Conservation (phyloP, 2,329 filamentous ascomycete genomes). For the Epichloe sp. region DNA sequence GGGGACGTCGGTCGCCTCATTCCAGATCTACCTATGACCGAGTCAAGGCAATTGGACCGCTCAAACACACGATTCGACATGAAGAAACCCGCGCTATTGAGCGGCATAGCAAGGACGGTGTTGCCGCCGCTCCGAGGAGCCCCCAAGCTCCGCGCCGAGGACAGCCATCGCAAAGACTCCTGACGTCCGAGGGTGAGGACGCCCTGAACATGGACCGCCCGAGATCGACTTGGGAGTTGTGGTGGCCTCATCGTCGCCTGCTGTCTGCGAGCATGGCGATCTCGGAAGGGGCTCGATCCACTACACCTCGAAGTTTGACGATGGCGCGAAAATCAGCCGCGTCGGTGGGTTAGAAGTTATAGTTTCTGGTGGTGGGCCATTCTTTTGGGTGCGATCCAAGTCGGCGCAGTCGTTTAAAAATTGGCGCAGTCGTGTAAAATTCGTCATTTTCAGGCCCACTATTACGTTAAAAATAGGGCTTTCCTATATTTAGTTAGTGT, state of each 20-base stretch:
- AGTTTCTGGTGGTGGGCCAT: not conserved
- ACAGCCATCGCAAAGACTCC: conserved; percentile 16
- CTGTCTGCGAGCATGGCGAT: conserved; percentile 16
- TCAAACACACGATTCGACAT: conserved; percentile 24
- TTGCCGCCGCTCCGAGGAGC: conserved; percentile 10
- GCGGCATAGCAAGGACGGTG: conserved; percentile 9
- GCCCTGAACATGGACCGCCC: conserved; percentile 14
- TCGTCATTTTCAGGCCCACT: no score
- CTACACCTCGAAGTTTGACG: not conserved
- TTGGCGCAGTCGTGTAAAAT: no score
- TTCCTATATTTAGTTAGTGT: no score
- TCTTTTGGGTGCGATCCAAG: no score
- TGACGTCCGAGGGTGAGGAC: conserved; percentile 11
- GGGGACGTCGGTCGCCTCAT: conserved; percentile 16
- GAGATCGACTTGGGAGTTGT: conserved; percentile 17
- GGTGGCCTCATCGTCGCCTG: conserved; percentile 21
- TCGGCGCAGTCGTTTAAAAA: no score
- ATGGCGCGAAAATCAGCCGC: not conserved
- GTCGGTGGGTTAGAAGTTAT: not conserved
- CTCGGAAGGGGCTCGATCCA: not conserved
- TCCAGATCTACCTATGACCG: conserved; percentile 16
- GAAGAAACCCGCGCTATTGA: conserved; percentile 17
- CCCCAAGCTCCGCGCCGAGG: conserved; percentile 14
- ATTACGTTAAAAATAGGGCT: no score
- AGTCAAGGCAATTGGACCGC: conserved; percentile 24